Evolutionary conservation across 1,284 basidiomycete species (phyloP), one percentile per base, ranked within the genome.

Genomic region (Meira miltonrushii): DNA sequence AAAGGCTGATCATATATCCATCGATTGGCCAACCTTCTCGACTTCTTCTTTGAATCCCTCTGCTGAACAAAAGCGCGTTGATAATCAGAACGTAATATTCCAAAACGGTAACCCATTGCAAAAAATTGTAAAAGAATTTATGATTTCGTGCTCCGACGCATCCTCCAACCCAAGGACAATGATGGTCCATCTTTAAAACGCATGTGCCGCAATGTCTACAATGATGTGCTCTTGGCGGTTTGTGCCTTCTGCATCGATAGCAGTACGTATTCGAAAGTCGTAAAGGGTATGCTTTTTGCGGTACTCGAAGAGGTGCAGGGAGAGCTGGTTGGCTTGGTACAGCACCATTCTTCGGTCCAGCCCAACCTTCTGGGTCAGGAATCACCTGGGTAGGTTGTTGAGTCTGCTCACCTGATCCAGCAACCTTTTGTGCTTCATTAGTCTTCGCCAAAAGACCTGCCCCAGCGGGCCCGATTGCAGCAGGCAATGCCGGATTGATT

Each of bases 121-220:
- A 79, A 71, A 91, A 90, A 72, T 86, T 85, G 59, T 87, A 65
- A 78, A 89, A 89, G 75, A 86, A 88, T 83, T 87, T 88, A 67
- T 89, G 85, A 74, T 91, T 91, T 49, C 83, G 82, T 2, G 88
- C 88, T 10, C 89, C 89, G 8, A 90, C 88, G 69, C 88, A 90
- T 66, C 88, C 87, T 28, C 88, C 88, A 53, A 90, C 85, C 88
- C 88, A 80, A 15, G 78, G 78, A 57, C 77, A 78, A 71, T 89
- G 88, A 78, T 89, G 88, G 71, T 89, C 88, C 73, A 85, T 89
- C 71, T 84, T 84, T 52, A 88, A 75, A 0, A 89, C 82, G 70
- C 87, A 89, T 82, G 87, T 68, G 12, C 85, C 87, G 80, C 88
- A 90, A 23, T 80, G 79, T 15, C 86, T 80, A 79, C 89, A 91